Conservation (phyloP, 2,329 filamentous ascomycete species). For the Talaromyces sp. region DNA sequence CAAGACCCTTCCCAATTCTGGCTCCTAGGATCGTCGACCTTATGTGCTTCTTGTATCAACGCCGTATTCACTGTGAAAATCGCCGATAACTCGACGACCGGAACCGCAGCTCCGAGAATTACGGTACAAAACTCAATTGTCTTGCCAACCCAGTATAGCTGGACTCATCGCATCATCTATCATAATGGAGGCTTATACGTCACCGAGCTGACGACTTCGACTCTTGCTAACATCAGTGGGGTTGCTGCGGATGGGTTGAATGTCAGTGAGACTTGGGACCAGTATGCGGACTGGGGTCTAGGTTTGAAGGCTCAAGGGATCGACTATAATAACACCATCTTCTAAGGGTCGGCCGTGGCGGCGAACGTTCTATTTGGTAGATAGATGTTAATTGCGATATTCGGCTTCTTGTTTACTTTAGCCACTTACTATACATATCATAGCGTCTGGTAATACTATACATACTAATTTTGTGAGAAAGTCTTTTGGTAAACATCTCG, state of each 20-base stretch:
- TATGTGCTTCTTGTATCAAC: background rate
- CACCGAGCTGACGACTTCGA: conserved; percentile 5
- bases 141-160: conserved; percentile 4
- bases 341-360: background rate
- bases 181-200: conserved; percentile 4
- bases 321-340: conserved; percentile 4
- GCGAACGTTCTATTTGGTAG: background rate
- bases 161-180: conserved; percentile 7
- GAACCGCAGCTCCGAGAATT: background rate
- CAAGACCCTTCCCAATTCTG: background rate
- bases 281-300: conserved; percentile 7
- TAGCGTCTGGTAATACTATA: background rate
- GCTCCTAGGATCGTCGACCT: background rate
- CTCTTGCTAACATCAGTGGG: background rate
- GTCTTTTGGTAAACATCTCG: too few species aligned
- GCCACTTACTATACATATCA: background rate
- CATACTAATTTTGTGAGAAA: background rate
- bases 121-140: conserved; percentile 3
- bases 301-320: conserved; percentile 8
- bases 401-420: background rate
- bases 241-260: background rate
- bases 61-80: background rate
- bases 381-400: background rate
- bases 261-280: conserved; percentile 10
- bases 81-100: background rate